These are phyloP conservation scores for Fragaria vesca DNA, from an alignment of 306 rosid genomes.

Conservation along the genomic window DNA sequence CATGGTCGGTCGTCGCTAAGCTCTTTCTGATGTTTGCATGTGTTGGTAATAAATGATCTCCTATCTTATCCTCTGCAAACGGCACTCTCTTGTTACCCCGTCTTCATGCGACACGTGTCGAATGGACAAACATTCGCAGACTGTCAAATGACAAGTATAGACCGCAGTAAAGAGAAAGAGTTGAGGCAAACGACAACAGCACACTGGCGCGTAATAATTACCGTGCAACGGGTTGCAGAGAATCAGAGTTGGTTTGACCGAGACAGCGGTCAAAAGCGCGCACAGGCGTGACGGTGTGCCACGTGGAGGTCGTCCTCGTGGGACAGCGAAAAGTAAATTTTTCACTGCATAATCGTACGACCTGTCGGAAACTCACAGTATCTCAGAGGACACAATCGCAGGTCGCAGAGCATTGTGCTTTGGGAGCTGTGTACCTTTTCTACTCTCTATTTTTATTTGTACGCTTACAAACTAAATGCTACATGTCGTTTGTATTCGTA, in stretches of 20 bases:
- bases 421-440: background rate
- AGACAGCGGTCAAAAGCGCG: constrained; percentile 9
- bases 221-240: background rate
- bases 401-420: background rate
- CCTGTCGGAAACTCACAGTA: constrained; percentile 4
- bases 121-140: background rate
- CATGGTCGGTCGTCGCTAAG: background rate
- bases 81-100: background rate
- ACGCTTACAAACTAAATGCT: too few species aligned
- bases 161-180: background rate
- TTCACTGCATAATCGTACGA: background rate
- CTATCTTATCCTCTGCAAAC: background rate
- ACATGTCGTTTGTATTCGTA: too few species aligned
- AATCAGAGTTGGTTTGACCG: background rate
- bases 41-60: background rate
- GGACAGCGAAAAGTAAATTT: background rate
- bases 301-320: constrained; percentile 21
- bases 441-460: too few species aligned
- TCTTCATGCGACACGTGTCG: background rate
- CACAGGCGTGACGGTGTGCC: constrained; percentile 10
- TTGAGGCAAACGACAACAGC: background rate
- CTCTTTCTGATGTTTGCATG: background rate
- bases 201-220: background rate
- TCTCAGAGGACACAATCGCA: background rate
- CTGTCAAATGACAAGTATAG: background rate